Evolutionary conservation across 805 yeast species (phyloP), one percentile per base, ranked within the genome.

Genomic region (Candida jianshihensis): DNA sequence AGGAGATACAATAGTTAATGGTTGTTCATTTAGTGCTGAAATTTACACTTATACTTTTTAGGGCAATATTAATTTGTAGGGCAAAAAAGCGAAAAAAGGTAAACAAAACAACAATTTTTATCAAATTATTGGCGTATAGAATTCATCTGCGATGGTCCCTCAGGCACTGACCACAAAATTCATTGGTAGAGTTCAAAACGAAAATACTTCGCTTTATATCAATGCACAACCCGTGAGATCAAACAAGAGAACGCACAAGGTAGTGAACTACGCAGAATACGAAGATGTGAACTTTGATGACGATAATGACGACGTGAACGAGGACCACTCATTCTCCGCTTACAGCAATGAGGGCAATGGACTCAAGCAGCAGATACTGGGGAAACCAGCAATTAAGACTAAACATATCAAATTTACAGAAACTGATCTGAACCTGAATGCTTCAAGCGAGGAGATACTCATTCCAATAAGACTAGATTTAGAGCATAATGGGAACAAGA

Each of bases 401-500:
- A 54, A 43, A 22, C 58, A 54, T 33, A 33, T 51, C 16, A 35
- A 43, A 27, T 52, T 51, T 35, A 20, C 48, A 1, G 57, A 52
- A 13, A 25, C 41, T 16, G 54, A 54, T 20, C 35, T 51, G 24
- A 47, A 40, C 26, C 11, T 47, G 7, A 53, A 54, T 29, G 38
- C 51, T 7, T 37, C 61, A 6, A 30, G 33, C 3, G 95, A 95
- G 1, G 84, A 78, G 41, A 74, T 78, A 71, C 78, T 85, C 40
- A 86, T 89, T 9, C 98, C 98, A 2, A 76, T 92, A 19, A 69
- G 96, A 42, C 64, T 92, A 19, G 95, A 86, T 40, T 73, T 92
- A 44, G 96, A 89, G 44, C 73, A 75, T 44, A 95, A 87, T 48
- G 87, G 79, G n/a, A 83, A 82, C 60, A 77, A 82, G 50, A 71